Percentiles rank a stretch among this genome's conserved stretches.
Conservation (phyloP, 108 stramenopile species). For the Schizochytrium sp. region DNA sequence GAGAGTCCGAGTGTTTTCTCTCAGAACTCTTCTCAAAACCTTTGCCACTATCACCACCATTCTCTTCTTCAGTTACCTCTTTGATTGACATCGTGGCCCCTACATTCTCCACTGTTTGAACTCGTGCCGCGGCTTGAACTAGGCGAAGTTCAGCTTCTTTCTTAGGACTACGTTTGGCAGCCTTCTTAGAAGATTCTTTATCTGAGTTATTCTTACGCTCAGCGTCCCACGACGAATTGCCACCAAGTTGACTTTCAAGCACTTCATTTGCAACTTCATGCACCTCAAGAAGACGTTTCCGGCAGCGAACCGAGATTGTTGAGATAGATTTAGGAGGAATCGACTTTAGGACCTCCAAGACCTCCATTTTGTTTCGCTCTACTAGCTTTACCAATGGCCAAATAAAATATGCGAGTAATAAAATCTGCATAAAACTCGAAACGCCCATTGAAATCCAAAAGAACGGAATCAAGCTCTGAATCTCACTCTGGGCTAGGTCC, state of each 20-base stretch:
- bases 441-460: not conserved
- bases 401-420: not conserved
- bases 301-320: slow-evolving; percentile 15
- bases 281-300: not conserved
- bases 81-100: no score
- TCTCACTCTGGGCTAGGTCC: not conserved
- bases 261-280: slow-evolving; percentile 12
- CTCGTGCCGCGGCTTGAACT: no score
- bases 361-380: slow-evolving; percentile 17
- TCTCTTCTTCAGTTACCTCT: no score
- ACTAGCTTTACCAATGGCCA: slow-evolving; percentile 11
- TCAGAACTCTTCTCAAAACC: no score
- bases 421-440: not conserved
- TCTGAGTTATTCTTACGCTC: not conserved
- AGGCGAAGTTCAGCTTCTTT: no score
- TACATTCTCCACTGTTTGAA: no score
- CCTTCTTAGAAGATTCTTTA: no score
- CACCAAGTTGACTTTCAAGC: not conserved
- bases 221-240: slow-evolving; percentile 12
- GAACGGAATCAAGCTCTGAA: not conserved
- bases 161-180: no score
- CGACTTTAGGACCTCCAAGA: not conserved
- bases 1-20: no score
- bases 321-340: slow-evolving; percentile 5
- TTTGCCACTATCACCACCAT: no score